Percentiles rank a stretch among this genome's conserved stretches.
These are phyloP conservation scores for Hypoxylon perforatum DNA, from an alignment of 495 filamentous ascomycete species.

Conservation along the genomic window DNA sequence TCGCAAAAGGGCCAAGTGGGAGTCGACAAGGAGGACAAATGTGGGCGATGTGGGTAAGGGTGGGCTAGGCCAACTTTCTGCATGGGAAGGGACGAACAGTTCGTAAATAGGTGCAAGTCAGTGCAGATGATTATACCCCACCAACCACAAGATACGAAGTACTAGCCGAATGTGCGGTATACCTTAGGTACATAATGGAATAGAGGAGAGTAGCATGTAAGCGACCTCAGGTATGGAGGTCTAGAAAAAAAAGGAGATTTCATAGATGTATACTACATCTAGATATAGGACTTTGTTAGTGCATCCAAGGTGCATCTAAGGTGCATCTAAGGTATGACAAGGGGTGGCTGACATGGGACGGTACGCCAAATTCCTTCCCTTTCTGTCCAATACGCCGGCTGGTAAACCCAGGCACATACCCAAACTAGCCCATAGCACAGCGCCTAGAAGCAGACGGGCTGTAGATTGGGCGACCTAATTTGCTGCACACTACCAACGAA, in stretches of 20 bases:
- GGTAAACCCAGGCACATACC: neutral
- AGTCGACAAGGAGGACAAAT: no score
- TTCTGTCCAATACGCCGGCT: constrained; percentile 23
- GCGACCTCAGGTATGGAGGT: no score
- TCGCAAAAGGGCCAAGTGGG: neutral
- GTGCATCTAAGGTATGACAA: neutral
- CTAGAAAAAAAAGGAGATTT: no score
- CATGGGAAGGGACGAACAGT: constrained; percentile 8
- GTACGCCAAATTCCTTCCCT: constrained; percentile 18
- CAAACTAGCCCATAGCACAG: no score
- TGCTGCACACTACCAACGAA: neutral
- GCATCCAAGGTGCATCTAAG: no score
- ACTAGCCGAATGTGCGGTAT: no score
- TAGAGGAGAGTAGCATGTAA: no score
- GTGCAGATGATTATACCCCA: constrained; percentile 25
- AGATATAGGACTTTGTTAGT: no score
- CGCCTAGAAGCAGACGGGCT: neutral
- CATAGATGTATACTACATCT: no score
- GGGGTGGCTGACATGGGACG: constrained; percentile 32
- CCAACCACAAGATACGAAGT: neutral
- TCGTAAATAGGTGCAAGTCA: constrained; percentile 32
- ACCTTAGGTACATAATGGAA: no score
- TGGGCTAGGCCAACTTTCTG: constrained; percentile 13
- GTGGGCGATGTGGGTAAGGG: no score
- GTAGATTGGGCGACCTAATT: constrained; percentile 13